A percentile compares a stretch with the other conserved stretches of the same genome.
Evolutionary conservation across 1,139 yeast species (phyloP).

Genomic region (Nadsonia starkeyi-henricii): DNA sequence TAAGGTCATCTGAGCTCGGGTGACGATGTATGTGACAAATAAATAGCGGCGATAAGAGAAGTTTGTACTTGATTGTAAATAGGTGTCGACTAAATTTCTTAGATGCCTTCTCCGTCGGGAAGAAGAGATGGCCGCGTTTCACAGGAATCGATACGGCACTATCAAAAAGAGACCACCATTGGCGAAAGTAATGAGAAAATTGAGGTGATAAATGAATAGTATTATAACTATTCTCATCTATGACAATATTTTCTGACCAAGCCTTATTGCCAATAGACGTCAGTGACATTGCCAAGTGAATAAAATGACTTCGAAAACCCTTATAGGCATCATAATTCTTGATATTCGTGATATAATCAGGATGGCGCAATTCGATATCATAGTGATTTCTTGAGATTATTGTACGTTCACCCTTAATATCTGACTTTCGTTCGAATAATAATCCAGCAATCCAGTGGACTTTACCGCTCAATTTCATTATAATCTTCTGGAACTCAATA

Average conservation of each 20-base stretch:
- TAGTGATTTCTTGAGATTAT: slow-evolving; percentile 55
- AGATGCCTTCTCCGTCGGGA: slow-evolving; percentile 4
- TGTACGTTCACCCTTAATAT: slow-evolving; percentile 28
- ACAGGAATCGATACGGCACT: slow-evolving; percentile 63
- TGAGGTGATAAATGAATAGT: slow-evolving; percentile 66
- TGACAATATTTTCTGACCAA: slow-evolving; percentile 16
- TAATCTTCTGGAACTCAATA: slow-evolving; percentile 27
- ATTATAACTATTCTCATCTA: slow-evolving; percentile 37
- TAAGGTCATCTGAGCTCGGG: slow-evolving; percentile 28
- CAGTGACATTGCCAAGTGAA: slow-evolving; percentile 66
- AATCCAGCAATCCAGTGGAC: slow-evolving; percentile 39
- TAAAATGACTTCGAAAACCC: slow-evolving; percentile 65
- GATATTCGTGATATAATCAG: slow-evolving; percentile 37
- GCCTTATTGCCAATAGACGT: slow-evolving; percentile 29
- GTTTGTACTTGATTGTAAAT: slow-evolving; percentile 66
- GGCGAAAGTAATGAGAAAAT: slow-evolving; percentile 50
- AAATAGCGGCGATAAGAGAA: slow-evolving; percentile 58
- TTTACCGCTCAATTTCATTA: slow-evolving; percentile 39
- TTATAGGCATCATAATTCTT: slow-evolving; percentile 55
- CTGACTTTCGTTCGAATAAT: slow-evolving; percentile 31
- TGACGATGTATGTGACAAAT: slow-evolving; percentile 61
- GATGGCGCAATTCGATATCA: slow-evolving; percentile 49
- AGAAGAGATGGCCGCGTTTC: slow-evolving; percentile 54
- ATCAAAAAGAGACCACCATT: slow-evolving; percentile 75
- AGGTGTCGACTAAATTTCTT: slow-evolving; percentile 62